Percentiles rank a stretch among this genome's conserved stretches.
These are phyloP conservation scores for Selenicereus undatus DNA, from an alignment of 148 eudicot species.

Conservation along the genomic window DNA sequence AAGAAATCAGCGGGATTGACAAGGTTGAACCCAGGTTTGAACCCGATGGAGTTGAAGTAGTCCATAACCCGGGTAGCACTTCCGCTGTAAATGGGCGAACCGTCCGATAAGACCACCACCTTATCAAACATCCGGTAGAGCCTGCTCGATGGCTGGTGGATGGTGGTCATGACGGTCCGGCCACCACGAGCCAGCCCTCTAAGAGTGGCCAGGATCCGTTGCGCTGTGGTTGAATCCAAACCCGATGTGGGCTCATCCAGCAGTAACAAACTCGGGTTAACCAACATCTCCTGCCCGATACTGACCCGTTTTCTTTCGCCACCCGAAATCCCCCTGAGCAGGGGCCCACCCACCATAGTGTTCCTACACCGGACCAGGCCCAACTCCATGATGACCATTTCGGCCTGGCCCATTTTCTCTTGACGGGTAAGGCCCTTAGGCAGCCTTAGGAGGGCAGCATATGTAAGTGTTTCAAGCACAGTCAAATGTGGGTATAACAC, in stretches of 20 bases:
- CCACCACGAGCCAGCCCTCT: constrained; percentile 62
- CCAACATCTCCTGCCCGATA: constrained; percentile 81
- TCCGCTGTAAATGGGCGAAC: constrained; percentile 64
- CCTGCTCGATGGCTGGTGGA: constrained; percentile 82
- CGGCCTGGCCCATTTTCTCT: constrained; percentile 61
- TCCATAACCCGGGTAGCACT: constrained; percentile 51
- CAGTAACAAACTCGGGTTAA: constrained; percentile 71
- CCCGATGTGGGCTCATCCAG: constrained; percentile 93
- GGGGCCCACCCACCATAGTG: constrained; percentile 60
- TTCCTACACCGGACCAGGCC: constrained; percentile 57
- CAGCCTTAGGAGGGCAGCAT: constrained; percentile 59
- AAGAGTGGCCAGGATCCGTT: constrained; percentile 54
- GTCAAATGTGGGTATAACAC: constrained; percentile 76
- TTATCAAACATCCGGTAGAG: constrained; percentile 73
- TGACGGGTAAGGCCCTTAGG: constrained; percentile 40
- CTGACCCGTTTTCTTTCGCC: constrained; percentile 86
- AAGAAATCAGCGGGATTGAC: constrained; percentile 87
- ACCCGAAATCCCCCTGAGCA: constrained; percentile 66
- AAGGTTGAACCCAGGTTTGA: constrained; percentile 44
- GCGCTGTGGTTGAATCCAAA: constrained; percentile 84
- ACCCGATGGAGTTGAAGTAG: constrained; percentile 63
- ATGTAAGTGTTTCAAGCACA: constrained; percentile 65
- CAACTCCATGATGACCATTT: constrained; percentile 42
- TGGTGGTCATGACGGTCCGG: constrained; percentile 63
- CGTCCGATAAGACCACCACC: constrained; percentile 63